Percentiles rank a stretch among this genome's conserved stretches.
phyloP scores from a whole-genome alignment of 768 basidiomycete species.

The Amanita exitialis region DNA sequence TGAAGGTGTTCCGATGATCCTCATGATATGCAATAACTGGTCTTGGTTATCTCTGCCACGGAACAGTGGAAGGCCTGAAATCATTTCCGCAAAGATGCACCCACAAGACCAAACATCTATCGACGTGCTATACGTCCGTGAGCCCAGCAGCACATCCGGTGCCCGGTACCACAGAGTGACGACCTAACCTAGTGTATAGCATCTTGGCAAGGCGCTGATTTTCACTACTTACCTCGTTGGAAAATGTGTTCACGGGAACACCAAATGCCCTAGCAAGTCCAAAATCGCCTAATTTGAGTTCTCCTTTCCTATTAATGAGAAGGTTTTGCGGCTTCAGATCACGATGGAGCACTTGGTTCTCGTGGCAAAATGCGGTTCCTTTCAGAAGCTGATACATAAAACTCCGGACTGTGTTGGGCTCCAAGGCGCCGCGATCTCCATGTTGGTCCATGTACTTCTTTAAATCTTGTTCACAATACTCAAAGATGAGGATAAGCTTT shows the following conservation, averaged over 20 bases:
- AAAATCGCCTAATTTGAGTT: constrained; percentile 96
- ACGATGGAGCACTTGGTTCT: constrained; percentile 94
- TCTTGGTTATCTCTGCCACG: constrained; percentile 95
- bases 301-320: constrained; percentile 93
- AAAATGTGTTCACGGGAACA: constrained; percentile 98
- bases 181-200: constrained; percentile 40
- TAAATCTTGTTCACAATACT: constrained; percentile 96
- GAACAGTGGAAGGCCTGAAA: constrained; percentile 93
- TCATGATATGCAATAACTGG: constrained; percentile 95
- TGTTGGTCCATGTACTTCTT: constrained; percentile 99
- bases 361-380: constrained; percentile 97
- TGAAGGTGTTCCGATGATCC: constrained; percentile 91
- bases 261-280: constrained; percentile 96
- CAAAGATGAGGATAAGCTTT: constrained; percentile 96
- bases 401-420: constrained; percentile 82
- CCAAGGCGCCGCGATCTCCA: constrained; percentile 91
- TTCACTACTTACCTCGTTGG: constrained; percentile 63
- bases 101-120: constrained; percentile 99
- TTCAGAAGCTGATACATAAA: constrained; percentile 98
- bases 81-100: constrained; percentile 99
- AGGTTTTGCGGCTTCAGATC: constrained; percentile 98
- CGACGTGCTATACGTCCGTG: constrained; percentile 93
- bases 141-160: constrained; percentile 94
- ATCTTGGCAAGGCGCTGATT: neutral
- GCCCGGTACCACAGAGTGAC: constrained; percentile 99